These are phyloP conservation scores for Pyricularia grisea DNA, from an alignment of 2,329 filamentous ascomycete genomes.

Conservation along the genomic window DNA sequence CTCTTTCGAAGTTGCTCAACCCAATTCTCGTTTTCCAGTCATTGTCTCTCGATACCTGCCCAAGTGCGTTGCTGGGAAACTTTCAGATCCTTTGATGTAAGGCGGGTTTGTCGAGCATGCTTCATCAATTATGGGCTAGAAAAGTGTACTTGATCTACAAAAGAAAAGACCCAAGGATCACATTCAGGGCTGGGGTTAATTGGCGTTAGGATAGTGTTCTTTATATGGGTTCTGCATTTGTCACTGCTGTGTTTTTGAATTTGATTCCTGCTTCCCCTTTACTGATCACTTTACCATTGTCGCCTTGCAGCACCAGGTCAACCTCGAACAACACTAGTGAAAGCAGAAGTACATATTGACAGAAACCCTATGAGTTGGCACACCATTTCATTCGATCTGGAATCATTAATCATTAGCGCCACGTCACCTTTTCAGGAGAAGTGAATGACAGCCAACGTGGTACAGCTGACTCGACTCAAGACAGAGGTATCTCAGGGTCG, in stretches of 20 bases:
- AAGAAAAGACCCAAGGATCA: background rate
- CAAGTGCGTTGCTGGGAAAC: background rate
- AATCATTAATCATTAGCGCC: background rate
- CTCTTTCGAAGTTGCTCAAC: background rate
- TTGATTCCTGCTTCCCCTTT: background rate
- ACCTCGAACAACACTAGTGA: background rate
- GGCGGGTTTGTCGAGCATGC: background rate
- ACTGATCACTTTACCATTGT: background rate
- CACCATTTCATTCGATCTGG: background rate
- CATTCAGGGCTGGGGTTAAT: conserved; percentile 2
- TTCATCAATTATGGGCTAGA: background rate
- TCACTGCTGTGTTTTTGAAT: background rate
- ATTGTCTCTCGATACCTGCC: background rate
- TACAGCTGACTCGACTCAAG: background rate
- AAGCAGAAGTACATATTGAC: background rate
- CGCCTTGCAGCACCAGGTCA: background rate
- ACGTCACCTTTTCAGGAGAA: background rate
- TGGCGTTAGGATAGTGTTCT: conserved; percentile 4
- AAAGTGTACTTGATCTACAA: background rate
- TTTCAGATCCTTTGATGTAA: background rate
- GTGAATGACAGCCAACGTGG: background rate
- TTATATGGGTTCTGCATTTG: background rate
- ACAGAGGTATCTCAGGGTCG: background rate
- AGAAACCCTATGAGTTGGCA: background rate
- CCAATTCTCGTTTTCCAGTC: background rate